Base-by-base conservation (phyloP, 2,329 filamentous ascomycete genomes). In the Penicillium sp. region DNA sequence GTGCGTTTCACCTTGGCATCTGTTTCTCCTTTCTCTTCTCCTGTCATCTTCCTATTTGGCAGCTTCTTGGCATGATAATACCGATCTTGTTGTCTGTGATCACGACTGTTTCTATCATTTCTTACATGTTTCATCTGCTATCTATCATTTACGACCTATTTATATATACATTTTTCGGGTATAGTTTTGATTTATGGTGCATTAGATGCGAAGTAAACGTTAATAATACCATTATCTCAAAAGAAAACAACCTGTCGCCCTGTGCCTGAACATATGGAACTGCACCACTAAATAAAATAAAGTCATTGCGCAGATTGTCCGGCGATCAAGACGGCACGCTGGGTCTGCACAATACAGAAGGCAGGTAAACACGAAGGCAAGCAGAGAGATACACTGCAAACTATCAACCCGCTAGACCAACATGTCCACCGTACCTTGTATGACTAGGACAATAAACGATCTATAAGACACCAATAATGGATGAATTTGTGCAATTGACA, bases 401-500 rank as follows among this genome's bases (percentile, higher is more conserved):
- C 25, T 17, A 19, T 19, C 5, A 30, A 40, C 36, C 35, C 17
- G 26, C n/a, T 42, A 42, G 26, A 22, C 4, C 37, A 50, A 33
- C 6, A 6, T 26, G 28, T 17, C 47, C 26, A 11, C 17, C 17
- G 12, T 42, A 31, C 47, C 19, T 42, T 16, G 11, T 14, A 28
- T 5, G 16, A 17, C 16, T 30, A 1, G 8, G 14, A 5, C 19
- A 28, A 36, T 5, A 5, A 38, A 35, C 9, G 26, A 36, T 35
- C 26, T 42, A 30, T 38, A 19, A 19, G 12, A n/a, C 33, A 31
- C 19, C 33, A 45, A 44, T 31, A 10, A 19, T 33, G 7, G 56
- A 56, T 54, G 48, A 58, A 57, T 50, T 64, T 65, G 63, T 65
- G 63, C 63, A 63, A 56, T 61, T 64, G 57, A 64, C 61, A 63